phyloP scores from a whole-genome alignment of 495 filamentous ascomycete genomes.

The Penicillium bovifimosum region DNA sequence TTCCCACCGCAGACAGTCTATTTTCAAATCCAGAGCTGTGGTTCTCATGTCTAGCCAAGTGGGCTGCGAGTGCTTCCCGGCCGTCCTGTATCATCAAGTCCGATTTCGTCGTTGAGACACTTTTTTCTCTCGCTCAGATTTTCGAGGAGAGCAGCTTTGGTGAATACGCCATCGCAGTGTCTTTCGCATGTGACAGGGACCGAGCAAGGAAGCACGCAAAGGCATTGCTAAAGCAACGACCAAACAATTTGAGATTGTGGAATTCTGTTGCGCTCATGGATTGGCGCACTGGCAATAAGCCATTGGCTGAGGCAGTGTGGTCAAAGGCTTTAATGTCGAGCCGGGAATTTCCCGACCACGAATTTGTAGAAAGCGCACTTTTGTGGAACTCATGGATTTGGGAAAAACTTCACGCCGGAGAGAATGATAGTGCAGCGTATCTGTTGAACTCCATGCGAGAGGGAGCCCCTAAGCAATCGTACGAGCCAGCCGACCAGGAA shows the following conservation, averaged over 20 bases:
- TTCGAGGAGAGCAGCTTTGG: slow-evolving; percentile 49
- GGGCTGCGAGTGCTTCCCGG: slow-evolving; percentile 17
- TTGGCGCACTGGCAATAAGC: slow-evolving; percentile 47
- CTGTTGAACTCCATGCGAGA: too few species aligned
- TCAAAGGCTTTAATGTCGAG: slow-evolving; percentile 60
- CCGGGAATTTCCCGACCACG: slow-evolving; percentile 30
- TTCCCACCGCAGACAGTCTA: slow-evolving; percentile 34
- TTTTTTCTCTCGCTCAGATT: slow-evolving; percentile 51
- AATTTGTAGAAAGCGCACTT: slow-evolving; percentile 42
- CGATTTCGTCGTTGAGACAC: slow-evolving; percentile 46
- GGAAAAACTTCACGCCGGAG: slow-evolving; percentile 51
- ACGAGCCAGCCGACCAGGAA: slow-evolving; percentile 16
- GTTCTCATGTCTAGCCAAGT: slow-evolving; percentile 40
- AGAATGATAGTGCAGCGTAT: slow-evolving; percentile 42
- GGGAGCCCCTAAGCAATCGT: slow-evolving; percentile 20
- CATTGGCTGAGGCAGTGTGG: slow-evolving; percentile 59
- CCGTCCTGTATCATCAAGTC: slow-evolving; percentile 22
- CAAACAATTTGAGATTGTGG: slow-evolving; percentile 63
- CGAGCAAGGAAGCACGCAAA: slow-evolving; percentile 69
- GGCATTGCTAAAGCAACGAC: slow-evolving; percentile 58
- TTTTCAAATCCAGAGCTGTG: slow-evolving; percentile 34
- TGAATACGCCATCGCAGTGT: slow-evolving; percentile 68
- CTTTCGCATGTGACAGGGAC: slow-evolving; percentile 49
- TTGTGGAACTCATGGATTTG: slow-evolving; percentile 71
- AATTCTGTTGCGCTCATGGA: slow-evolving; percentile 75